Evolutionary conservation across 208 protist species (phyloP).

Genomic region (Herpetomonas muscarum): DNA sequence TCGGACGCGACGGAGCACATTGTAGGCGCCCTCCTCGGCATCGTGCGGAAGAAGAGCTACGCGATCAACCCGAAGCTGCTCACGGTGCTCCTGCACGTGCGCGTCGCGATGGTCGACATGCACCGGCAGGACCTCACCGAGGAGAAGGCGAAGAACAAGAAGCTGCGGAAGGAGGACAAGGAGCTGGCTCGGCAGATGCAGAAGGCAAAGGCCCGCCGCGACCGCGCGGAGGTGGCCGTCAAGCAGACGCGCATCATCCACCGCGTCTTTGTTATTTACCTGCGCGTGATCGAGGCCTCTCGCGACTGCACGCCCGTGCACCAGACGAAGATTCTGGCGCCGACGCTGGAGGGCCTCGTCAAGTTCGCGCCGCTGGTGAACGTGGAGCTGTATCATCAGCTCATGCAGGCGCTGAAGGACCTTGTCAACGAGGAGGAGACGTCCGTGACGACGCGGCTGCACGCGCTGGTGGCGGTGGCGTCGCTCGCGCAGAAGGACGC

Average conservation of each 20-base stretch:
- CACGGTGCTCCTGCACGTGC: constrained; percentile 84
- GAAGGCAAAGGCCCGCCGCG: constrained; percentile 86
- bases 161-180: constrained; percentile 88
- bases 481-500: constrained; percentile 85
- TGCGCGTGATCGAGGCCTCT: constrained; percentile 85
- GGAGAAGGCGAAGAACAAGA: constrained; percentile 91
- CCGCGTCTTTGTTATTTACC: constrained; percentile 89
- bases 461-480: constrained; percentile 85
- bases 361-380: constrained; percentile 91
- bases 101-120: constrained; percentile 89
- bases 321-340: constrained; percentile 86
- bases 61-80: constrained; percentile 91
- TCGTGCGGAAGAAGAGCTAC: constrained; percentile 89
- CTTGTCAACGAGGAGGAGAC: constrained; percentile 77
- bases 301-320: constrained; percentile 77
- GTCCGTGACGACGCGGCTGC: constrained; percentile 81
- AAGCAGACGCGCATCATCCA: constrained; percentile 88
- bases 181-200: constrained; percentile 89
- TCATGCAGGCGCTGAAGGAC: constrained; percentile 85
- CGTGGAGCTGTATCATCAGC: constrained; percentile 85
- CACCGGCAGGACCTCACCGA: constrained; percentile 86
- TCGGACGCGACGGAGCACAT: constrained; percentile 83
- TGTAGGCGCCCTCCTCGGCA: constrained; percentile 70
- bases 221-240: constrained; percentile 77
- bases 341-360: constrained; percentile 83